phyloP scores from a whole-genome alignment of 176 grass and related monocot species.

The Ensete glaucum region DNA sequence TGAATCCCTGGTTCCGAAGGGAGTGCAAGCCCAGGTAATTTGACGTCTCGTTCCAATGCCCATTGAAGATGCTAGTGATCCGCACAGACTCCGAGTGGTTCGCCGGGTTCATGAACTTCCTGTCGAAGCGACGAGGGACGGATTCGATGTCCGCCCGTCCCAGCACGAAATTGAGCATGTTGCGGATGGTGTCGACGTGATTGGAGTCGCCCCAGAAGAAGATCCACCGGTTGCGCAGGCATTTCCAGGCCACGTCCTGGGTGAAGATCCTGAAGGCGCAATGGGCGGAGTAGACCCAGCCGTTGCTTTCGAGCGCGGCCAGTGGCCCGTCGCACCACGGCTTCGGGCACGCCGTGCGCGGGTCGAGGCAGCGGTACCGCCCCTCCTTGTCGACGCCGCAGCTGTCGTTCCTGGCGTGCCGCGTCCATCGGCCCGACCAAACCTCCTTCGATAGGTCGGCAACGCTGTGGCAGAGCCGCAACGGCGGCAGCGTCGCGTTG shows the following conservation, averaged over 20 bases:
- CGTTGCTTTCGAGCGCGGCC: slow-evolving; percentile 81
- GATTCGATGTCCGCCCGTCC: slow-evolving; percentile 37
- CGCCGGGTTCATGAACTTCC: slow-evolving; percentile 43
- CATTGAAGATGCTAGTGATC: slow-evolving; percentile 92
- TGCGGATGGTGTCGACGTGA: slow-evolving; percentile 91
- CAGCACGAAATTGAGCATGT: slow-evolving; percentile 69
- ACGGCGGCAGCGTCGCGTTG: slow-evolving; percentile 34
- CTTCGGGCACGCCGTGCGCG: slow-evolving; percentile 39
- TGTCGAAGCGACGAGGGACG: slow-evolving; percentile 66
- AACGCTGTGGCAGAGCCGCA: slow-evolving; percentile 37
- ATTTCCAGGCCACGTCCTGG: slow-evolving; percentile 58
- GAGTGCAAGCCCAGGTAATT: slow-evolving; percentile 91
- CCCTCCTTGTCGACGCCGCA: slow-evolving; percentile 53
- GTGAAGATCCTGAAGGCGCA: slow-evolving; percentile 79
- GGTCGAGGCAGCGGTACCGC: slow-evolving; percentile 68
- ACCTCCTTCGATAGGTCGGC: slow-evolving; percentile 49
- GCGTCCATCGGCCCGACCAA: slow-evolving; percentile 88
- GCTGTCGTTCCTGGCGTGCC: slow-evolving; percentile 42
- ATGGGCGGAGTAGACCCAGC: slow-evolving; percentile 97
- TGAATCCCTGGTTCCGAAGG: slow-evolving; percentile 47
- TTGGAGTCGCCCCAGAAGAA: slow-evolving; percentile 99
- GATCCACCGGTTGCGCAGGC: slow-evolving; percentile 77
- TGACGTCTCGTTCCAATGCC: slow-evolving; percentile 82
- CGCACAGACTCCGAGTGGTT: slow-evolving; percentile 38
- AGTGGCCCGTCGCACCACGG: slow-evolving; percentile 81